Evolutionary conservation across 768 basidiomycete species (phyloP).

Genomic region (Leucocoprinus leucothites): DNA sequence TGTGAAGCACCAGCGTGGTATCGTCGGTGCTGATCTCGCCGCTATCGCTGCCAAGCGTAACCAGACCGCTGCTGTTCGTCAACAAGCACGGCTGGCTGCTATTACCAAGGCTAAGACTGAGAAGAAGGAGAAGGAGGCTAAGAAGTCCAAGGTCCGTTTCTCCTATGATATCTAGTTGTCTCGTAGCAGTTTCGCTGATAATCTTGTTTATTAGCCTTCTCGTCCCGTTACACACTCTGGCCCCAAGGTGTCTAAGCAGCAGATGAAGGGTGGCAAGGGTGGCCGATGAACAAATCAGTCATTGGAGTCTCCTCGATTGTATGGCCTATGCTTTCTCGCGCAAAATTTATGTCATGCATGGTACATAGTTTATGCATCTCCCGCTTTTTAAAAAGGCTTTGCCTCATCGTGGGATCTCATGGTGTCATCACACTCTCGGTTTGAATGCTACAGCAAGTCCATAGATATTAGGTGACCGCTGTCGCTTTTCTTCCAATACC

Average conservation of each 20-base stretch:
- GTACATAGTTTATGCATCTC: constrained; percentile 17
- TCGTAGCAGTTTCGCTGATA: constrained; percentile 3
- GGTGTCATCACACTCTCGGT: background rate
- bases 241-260: constrained; percentile 92
- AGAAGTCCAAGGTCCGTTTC: constrained; percentile 77
- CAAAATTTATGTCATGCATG: constrained; percentile 22
- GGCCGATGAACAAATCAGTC: constrained; percentile 49
- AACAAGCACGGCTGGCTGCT: constrained; percentile 77
- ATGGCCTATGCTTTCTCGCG: constrained; percentile 22
- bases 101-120: constrained; percentile 93
- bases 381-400: background rate
- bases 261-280: constrained; percentile 89
- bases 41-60: constrained; percentile 90
- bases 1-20: constrained; percentile 97
- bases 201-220: constrained; percentile 40
- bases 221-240: constrained; percentile 52
- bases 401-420: too few relatives aligned
- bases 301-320: constrained; percentile 11
- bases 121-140: constrained; percentile 94
- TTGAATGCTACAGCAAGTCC: background rate
- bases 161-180: too few relatives aligned
- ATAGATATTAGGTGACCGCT: background rate
- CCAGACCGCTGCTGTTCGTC: constrained; percentile 83
- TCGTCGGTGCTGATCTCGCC: constrained; percentile 93
- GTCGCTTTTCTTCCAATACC: background rate